Conservation (phyloP, 768 basidiomycete genomes). For the Auricularia cornea region DNA sequence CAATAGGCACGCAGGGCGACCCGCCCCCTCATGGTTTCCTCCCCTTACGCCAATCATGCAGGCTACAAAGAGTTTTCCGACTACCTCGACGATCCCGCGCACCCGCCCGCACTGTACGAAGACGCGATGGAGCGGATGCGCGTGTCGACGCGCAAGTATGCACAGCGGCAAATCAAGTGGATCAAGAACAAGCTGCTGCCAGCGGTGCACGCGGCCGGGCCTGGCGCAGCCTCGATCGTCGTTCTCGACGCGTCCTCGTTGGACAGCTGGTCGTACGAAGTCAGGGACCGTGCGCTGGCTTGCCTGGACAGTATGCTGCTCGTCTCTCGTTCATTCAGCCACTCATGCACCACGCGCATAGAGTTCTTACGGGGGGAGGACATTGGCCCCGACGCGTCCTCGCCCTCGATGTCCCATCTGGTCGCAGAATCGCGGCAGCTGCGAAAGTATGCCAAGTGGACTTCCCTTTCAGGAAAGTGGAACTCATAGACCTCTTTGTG, state of each 20-base stretch:
- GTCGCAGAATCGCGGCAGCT: constrained; percentile 39
- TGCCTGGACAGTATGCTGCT: not conserved
- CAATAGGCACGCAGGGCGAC: constrained; percentile 56
- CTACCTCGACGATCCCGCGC: constrained; percentile 43
- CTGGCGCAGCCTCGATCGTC: constrained; percentile 17
- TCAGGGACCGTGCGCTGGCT: constrained; percentile 10
- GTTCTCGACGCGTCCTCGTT: constrained; percentile 26
- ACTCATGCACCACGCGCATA: constrained; percentile 16
- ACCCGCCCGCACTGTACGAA: constrained; percentile 35
- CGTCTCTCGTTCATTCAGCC: constrained; percentile 4
- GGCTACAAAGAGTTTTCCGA: constrained; percentile 88
- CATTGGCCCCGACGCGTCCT: constrained; percentile 44
- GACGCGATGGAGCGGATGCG: constrained; percentile 75
- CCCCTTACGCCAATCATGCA: constrained; percentile 23
- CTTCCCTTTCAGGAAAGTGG: constrained; percentile 3
- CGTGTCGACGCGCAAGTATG: constrained; percentile 79
- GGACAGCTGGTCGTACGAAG: constrained; percentile 64
- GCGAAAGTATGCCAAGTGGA: constrained; percentile 4
- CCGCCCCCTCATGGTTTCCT: not conserved
- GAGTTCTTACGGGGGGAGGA: constrained; percentile 44
- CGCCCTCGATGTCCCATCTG: constrained; percentile 46
- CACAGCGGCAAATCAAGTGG: constrained; percentile 88
- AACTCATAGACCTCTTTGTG: constrained; percentile 5
- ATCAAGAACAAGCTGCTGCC: constrained; percentile 84
- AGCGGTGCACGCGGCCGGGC: constrained; percentile 44